Evolutionary conservation across 495 filamentous ascomycete genomes (phyloP).

Genomic region (Penicillium pancosmium): DNA sequence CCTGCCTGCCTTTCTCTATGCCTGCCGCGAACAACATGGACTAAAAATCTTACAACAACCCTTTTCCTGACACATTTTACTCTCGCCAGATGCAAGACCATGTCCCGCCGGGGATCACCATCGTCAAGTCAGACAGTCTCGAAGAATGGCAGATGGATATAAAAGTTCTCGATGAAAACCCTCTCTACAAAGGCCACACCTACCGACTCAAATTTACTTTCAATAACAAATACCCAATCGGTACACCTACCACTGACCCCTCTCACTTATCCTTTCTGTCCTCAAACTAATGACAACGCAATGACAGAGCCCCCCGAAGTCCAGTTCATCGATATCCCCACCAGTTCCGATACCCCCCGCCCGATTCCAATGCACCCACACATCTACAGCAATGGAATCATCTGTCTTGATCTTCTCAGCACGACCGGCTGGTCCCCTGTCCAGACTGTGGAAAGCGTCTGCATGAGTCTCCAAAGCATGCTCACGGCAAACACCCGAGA

Average conservation of each 20-base stretch:
- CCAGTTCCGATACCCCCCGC: constrained; percentile 50
- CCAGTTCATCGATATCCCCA: constrained; percentile 67
- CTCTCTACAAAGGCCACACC: constrained; percentile 77
- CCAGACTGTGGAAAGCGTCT: constrained; percentile 94
- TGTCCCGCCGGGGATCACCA: constrained; percentile 68
- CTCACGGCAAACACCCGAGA: constrained; percentile 90
- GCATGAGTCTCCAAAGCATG: constrained; percentile 99
- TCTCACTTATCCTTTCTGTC: not conserved
- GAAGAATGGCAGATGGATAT: constrained; percentile 96
- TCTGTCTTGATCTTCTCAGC: constrained; percentile 93
- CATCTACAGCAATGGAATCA: constrained; percentile 97
- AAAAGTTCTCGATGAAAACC: constrained; percentile 85
- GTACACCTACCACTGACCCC: constrained; percentile 43
- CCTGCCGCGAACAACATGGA: not conserved
- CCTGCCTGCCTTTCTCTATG: not conserved
- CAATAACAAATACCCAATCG: constrained; percentile 83
- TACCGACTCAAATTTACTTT: constrained; percentile 91
- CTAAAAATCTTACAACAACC: not conserved
- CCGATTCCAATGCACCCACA: constrained; percentile 95
- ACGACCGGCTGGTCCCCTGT: constrained; percentile 90
- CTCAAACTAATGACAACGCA: constrained; percentile 27
- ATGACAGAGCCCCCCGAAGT: constrained; percentile 85
- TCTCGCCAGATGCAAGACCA: constrained; percentile 48
- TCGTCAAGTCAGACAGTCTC: constrained; percentile 79
- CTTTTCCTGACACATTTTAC: not conserved